Percentiles rank a stretch among this genome's conserved stretches.
These are phyloP conservation scores for Phylloboletellus chloephorus DNA, from an alignment of 1,284 basidiomycete genomes.

Conservation along the genomic window DNA sequence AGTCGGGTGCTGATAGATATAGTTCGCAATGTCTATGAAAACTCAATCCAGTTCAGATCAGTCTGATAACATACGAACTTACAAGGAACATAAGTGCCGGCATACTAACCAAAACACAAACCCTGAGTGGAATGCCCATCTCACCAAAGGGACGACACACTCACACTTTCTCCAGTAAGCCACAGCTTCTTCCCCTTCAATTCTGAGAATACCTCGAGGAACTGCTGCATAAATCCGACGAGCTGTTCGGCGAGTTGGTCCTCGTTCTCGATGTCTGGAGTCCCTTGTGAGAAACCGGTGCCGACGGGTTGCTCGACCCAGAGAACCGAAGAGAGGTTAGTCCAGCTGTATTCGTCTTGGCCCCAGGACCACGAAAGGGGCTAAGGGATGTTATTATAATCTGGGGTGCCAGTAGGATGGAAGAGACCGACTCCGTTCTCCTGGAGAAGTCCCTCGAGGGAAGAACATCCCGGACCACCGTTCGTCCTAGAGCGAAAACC, in stretches of 20 bases:
- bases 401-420: neutral
- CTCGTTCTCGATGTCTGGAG: constrained; percentile 64
- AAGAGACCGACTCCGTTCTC: constrained; percentile 69
- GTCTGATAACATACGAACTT: constrained; percentile 5
- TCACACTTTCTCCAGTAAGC: constrained; percentile 65
- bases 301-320: constrained; percentile 84
- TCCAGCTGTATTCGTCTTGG: constrained; percentile 73
- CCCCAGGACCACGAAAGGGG: constrained; percentile 66
- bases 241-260: constrained; percentile 51
- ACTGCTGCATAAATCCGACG: constrained; percentile 63
- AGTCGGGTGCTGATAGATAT: constrained; percentile 55
- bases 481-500: constrained; percentile 38
- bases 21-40: constrained; percentile 63
- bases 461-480: constrained; percentile 60
- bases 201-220: constrained; percentile 66
- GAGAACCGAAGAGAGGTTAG: constrained; percentile 73
- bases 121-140: neutral
- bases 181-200: constrained; percentile 66
- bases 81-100: constrained; percentile 58
- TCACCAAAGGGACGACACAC: constrained; percentile 23
- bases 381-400: constrained; percentile 28
- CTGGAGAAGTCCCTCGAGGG: constrained; percentile 71
- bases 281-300: constrained; percentile 76
- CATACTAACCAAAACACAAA: constrained; percentile 38
- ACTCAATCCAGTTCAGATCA: neutral